These are phyloP conservation scores for Lachnellula subtilissima DNA, from an alignment of 2,329 filamentous ascomycete species.

Conservation along the genomic window DNA sequence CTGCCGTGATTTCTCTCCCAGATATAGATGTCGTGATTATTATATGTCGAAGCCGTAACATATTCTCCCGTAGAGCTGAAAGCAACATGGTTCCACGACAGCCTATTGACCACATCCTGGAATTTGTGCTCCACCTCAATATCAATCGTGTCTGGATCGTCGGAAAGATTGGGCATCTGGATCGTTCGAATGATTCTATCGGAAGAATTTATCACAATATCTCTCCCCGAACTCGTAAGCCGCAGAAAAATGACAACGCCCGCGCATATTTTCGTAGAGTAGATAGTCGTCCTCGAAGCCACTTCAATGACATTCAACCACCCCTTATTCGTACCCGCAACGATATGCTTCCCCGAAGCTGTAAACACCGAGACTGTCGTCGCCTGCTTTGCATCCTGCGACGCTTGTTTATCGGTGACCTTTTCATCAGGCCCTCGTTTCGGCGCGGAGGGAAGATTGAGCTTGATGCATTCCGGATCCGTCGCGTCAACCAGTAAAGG, in stretches of 20 bases:
- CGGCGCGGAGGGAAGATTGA: constrained; percentile 74
- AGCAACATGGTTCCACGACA: constrained; percentile 95
- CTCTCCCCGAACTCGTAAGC: constrained; percentile 76
- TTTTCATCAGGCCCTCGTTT: constrained; percentile 69
- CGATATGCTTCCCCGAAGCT: constrained; percentile 76
- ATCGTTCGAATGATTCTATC: constrained; percentile 95
- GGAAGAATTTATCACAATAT: constrained; percentile 86
- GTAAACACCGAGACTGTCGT: constrained; percentile 93
- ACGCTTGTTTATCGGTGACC: constrained; percentile 75
- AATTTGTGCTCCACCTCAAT: constrained; percentile 96
- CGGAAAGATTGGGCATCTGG: constrained; percentile 72
- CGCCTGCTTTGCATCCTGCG: constrained; percentile 89
- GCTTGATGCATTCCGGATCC: constrained; percentile 64
- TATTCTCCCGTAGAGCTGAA: constrained; percentile 95
- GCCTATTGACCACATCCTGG: constrained; percentile 89
- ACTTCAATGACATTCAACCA: constrained; percentile 94
- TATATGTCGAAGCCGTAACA: constrained; percentile 92
- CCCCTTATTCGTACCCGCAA: constrained; percentile 91
- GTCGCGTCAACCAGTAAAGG: constrained; percentile 82
- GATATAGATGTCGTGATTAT: constrained; percentile 98
- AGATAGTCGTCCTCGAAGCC: constrained; percentile 73
- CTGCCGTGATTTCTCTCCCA: constrained; percentile 95
- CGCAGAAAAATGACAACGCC: constrained; percentile 86
- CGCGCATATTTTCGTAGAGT: constrained; percentile 81
- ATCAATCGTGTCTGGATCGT: constrained; percentile 77